Base-by-base conservation (phyloP, 306 rosid species). In the Vicia villosa region DNA sequence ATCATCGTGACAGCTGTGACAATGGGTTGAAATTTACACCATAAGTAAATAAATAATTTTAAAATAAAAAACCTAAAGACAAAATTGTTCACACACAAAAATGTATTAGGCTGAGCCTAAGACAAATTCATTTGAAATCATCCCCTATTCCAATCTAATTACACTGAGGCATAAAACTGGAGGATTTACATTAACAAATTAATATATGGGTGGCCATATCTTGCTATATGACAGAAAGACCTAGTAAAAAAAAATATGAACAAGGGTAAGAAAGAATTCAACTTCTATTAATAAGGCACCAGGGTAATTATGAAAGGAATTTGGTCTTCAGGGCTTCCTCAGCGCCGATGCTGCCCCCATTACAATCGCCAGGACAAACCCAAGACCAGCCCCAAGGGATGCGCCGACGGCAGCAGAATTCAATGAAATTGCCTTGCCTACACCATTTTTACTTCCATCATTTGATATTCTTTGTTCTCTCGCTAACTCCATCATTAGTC, bases 261-360 rank as follows among this genome's bases (percentile, higher is more conserved):
- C 32, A 32, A 9, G 41, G 37, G 34, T 28, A 65, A 74, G 57
- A 68, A 46, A 76, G 9, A 69, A 62, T 43, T 43, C 32, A 72
- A 43, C 70, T 75, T 50, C 38, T 20, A 40, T 11, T 37, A 3
- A 34, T 14, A 55, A 69, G 56, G 72, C 42, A 66, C 76, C 71
- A 3, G 10, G n/a, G 70, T 55, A 46, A 36, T 46, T 20, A 13
- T 28, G 60, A 50, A 38, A 42, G 50, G 52, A 70, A 41, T 54
- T 63, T 30, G 63, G 49, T 66, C 60, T 50, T 80, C 80, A 94
- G 42, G 99, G 99, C 74, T 91, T 91, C 88, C 99, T 88, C 74
- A 94, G 78, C 81, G 97, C 99, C 69, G 99, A 94, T 66, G 99
- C 97, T 64, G 99, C 99, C 51, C 98, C 99, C 96, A 94, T 88